Evolutionary conservation across 495 filamentous ascomycete species (phyloP), one percentile per base, ranked within the genome.

Genomic region (Aspergillus kassunensis): DNA sequence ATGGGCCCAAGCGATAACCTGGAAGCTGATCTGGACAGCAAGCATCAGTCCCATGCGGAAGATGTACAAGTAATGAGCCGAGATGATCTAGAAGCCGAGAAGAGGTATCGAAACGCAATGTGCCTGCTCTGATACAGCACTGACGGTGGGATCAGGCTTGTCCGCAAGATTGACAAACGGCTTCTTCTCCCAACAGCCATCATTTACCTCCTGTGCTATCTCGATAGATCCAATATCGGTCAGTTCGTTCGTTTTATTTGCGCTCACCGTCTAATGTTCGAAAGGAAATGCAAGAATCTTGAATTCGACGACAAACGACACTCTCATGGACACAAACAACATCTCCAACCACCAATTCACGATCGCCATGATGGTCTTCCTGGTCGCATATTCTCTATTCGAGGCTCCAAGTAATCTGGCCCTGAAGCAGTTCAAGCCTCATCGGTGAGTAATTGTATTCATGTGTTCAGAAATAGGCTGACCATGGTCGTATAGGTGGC

Each of bases 141-240:
- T 27, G 24, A 27, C 24, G 4, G 24, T 27, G 24, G n/a, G n/a
- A n/a, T 9, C 24, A 54, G 59, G 13, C 61, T 86, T 3, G 46
- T 85, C 35, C 71, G 77, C 59, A 84, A 79, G 55, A 83, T 84
- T 44, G 83, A 86, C 63, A 56, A 76, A 27, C 72, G 73, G 39
- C 84, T 86, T 53, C 56, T 86, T 10, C 81, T 80, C 0, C 61
- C 84, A 19, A 72, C 71, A 13, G 80, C 83, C 8, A 61, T 61
- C 19, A 83, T 85, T 44, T 85, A 84, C 59, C 73, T 86, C 34
- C 73, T 87, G 29, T 85, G 80, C 65, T 85, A 80, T 62, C 67
- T 87, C 19, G 83, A 87, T 66, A 77, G 83, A 6, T 79, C 79
- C 16, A 87, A 87, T 61, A 85, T 87, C 37, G 83, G 82, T 73